Evolutionary conservation across 202 grass and related monocot genomes (phyloP), one percentile per base, ranked within the genome.

Genomic region (Musa balbisiana): DNA sequence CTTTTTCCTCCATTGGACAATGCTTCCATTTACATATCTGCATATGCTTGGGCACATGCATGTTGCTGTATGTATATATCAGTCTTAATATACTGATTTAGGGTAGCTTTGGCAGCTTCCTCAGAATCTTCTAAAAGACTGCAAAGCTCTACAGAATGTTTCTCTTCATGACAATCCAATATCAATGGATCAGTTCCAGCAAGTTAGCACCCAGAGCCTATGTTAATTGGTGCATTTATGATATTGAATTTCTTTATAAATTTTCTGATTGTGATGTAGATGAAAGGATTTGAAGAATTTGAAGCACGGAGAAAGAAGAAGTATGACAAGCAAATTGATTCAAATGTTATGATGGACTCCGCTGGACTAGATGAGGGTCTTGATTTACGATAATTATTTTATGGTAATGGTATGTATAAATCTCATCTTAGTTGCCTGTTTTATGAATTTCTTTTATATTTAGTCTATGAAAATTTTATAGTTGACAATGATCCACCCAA

Each of bases 271-370:
- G 20, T 72, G 62, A 67, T 85, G 85, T 81, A 98, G 94, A 93
- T 93, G 90, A 83, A 93, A 79, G 88, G 91, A 78, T 98, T 93
- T 50, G 65, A 76, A 62, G 87, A 93, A 49, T 98, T 93, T 67
- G 94, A 98, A 87, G 83, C 76, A 19, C 86, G 91, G 52, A 86
- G 94, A 74, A 91, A 78, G 83, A 93, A 88, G 81, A 98, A 98
- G 65, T 89, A 88, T 10, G 91, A 98, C 72, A 98, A 98, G 63
- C 94, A 98, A 80, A 98, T 98, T 1, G 88, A 93, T 82, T 93
- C 94, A 15, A 91, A 86, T 83, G 94, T 98, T 23, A 92, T 98
- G 85, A 88, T 98, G 94, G 78, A 83, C 59, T 98, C 94, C 27
- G 83, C 81, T 0, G 91, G 77, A 53, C 81, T 98, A 43, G 88